Base-by-base conservation (phyloP, 768 basidiomycete genomes). In the Psilocybe tampanensis region DNA sequence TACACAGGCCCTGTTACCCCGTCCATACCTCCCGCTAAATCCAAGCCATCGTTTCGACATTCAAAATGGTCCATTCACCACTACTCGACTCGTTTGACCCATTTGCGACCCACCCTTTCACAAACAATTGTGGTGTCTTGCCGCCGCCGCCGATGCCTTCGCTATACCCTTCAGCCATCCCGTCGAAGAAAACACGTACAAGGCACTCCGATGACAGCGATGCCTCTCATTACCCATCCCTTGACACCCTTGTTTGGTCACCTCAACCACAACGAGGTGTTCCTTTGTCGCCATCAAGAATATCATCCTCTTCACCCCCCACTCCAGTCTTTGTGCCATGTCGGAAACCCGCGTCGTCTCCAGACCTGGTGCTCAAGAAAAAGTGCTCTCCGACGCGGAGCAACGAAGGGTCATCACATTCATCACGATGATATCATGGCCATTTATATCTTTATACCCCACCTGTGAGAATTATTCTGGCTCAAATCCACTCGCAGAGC, bases 51-150 rank as follows among this genome's bases (percentile, higher is more conserved):
- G 9, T 17, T 17, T 29, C 19, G 29, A 21, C 42, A 19, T 36
- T 45, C 45, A 55, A 24, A 24, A 77, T 75, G 75, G 34, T 71
- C 1, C 70, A 65, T 34, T 72, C 73, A 47, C 65, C 70, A 1
- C 57, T 73, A 9, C 73, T 76, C 62, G 70, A 73, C 19, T 80
- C 81, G 21, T 86, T 86, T 64, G 74, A 86, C 72, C 84, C 84
- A 39, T 80, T 81, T 64, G 81, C 79, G 19, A 76, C 75, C 18
- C 83, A 86, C 66, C 82, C 84, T 9, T 87, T 86, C 75, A 85
- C 82, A 33, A 78, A 78, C 53, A 71, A 64, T 56, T 76, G 72
- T 43, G 77, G 76, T 24, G 57, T 78, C 44, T 51, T 67, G 8
- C 76, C 77, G 17, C 69, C 68, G 52, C 77, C 82, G 50, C 76